Conservation (phyloP, 2,329 filamentous ascomycete genomes). For the Graphiopsis chlorocephala region DNA sequence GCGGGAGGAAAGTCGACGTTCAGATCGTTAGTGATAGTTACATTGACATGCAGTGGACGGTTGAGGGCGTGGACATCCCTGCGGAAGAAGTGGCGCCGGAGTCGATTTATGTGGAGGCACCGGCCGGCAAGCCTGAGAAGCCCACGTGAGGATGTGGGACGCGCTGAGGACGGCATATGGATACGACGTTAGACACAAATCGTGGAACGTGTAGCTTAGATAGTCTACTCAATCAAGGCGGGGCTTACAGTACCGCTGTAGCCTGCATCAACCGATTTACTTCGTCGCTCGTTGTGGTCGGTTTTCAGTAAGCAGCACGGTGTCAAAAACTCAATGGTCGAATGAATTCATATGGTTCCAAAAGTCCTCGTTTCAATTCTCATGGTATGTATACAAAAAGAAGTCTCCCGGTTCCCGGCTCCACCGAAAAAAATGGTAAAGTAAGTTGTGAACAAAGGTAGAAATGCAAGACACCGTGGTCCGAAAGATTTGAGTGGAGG, state of each 20-base stretch:
- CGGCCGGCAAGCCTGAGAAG: slow-evolving; percentile 34
- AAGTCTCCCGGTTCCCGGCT: not conserved
- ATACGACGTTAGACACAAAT: not conserved
- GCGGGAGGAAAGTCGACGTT: slow-evolving; percentile 66
- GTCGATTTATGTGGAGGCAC: slow-evolving; percentile 5
- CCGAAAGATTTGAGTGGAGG: not conserved
- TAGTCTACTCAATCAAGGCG: not conserved
- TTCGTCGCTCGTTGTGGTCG: not conserved
- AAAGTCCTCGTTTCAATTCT: not conserved
- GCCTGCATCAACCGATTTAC: not conserved
- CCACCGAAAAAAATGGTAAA: not conserved
- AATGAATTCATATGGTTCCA: no score
- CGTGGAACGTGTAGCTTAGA: not conserved
- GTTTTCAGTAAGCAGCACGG: not conserved
- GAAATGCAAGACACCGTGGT: not conserved
- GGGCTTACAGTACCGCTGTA: not conserved
- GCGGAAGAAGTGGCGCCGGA: slow-evolving; percentile 28
- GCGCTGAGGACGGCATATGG: not conserved
- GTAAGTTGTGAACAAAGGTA: not conserved
- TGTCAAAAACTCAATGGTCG: no score
- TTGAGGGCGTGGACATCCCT: slow-evolving; percentile 53
- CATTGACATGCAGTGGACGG: slow-evolving; percentile 66
- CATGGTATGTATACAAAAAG: not conserved
- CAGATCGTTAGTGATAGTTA: slow-evolving; percentile 84
- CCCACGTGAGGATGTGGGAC: not conserved